Conservation (phyloP, 129 eudicot genomes). For the Artemisia tridentata region DNA sequence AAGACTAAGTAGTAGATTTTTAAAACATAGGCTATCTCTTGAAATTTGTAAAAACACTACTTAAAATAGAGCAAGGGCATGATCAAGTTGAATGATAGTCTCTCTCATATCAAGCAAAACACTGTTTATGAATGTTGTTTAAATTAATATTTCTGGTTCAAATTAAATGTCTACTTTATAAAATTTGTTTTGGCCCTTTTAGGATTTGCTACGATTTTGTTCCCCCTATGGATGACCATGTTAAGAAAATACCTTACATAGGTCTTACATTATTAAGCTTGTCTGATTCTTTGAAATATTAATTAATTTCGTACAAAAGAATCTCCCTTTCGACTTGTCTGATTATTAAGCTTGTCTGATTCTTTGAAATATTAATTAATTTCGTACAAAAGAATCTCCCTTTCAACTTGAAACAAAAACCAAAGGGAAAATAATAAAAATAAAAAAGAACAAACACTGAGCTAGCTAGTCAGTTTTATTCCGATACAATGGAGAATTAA, state of each 20-base stretch:
- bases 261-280: slow-evolving; percentile 22
- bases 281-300: slow-evolving; percentile 6
- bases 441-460: not conserved
- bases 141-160: slow-evolving; percentile 32
- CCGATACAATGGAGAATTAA: slow-evolving; percentile 3
- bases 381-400: slow-evolving; percentile 9
- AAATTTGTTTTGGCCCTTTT: slow-evolving; percentile 46
- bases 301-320: slow-evolving; percentile 10
- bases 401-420: not conserved
- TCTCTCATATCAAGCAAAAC: slow-evolving; percentile 64
- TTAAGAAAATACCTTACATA: slow-evolving; percentile 26
- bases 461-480: not conserved
- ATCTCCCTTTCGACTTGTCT: slow-evolving; percentile 1
- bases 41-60: slow-evolving; percentile 11
- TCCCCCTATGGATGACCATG: slow-evolving; percentile 53
- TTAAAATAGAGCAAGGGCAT: slow-evolving; percentile 11
- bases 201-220: slow-evolving; percentile 56
- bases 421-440: not conserved
- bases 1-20: not conserved
- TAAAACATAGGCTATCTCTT: slow-evolving; percentile 16
- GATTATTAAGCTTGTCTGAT: slow-evolving; percentile 22
- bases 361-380: slow-evolving; percentile 6
- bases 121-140: slow-evolving; percentile 43
- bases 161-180: slow-evolving; percentile 35
- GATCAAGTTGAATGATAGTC: slow-evolving; percentile 32